Evolutionary conservation across 306 rosid species (phyloP).

Genomic region (Elaeagnus macrophylla): DNA sequence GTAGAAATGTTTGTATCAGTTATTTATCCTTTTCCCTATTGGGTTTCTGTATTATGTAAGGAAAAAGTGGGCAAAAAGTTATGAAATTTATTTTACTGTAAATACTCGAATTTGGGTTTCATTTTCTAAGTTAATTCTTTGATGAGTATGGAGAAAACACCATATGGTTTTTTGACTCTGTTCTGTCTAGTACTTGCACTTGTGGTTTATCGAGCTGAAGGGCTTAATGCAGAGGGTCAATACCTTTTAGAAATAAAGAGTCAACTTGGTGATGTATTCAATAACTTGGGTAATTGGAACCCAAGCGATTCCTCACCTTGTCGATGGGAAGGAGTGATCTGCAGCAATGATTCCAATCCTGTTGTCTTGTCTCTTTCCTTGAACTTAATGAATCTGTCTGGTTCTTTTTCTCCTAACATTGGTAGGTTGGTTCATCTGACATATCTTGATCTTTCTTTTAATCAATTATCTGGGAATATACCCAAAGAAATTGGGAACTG

Average conservation of each 20-base stretch:
- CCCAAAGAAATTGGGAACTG: slow-evolving; percentile 59
- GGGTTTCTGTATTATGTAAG: no score
- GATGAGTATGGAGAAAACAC: slow-evolving; percentile 15
- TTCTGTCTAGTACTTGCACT: slow-evolving; percentile 8
- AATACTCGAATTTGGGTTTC: no score
- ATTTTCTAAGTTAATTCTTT: neutral
- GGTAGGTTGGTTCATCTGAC: slow-evolving; percentile 46
- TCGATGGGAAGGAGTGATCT: slow-evolving; percentile 61
- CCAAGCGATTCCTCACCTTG: slow-evolving; percentile 64
- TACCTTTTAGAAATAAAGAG: slow-evolving; percentile 50
- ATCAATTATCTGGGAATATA: slow-evolving; percentile 35
- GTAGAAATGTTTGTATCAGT: neutral
- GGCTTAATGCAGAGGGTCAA: slow-evolving; percentile 46
- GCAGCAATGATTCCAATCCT: slow-evolving; percentile 31
- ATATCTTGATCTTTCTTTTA: slow-evolving; percentile 46
- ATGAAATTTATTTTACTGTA: no score
- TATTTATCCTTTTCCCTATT: neutral
- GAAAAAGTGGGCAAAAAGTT: no score
- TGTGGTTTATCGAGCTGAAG: slow-evolving; percentile 18
- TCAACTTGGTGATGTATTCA: slow-evolving; percentile 31
- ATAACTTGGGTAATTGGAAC: slow-evolving; percentile 46
- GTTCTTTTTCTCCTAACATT: slow-evolving; percentile 46
- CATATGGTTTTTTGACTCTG: slow-evolving; percentile 4
- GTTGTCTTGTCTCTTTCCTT: slow-evolving; percentile 42
- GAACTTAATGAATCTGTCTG: slow-evolving; percentile 57